Percentiles rank a stretch among this genome's conserved stretches.
phyloP scores from a whole-genome alignment of 192 early-diverging fungal genomes.

The Entrophospora sp. region DNA sequence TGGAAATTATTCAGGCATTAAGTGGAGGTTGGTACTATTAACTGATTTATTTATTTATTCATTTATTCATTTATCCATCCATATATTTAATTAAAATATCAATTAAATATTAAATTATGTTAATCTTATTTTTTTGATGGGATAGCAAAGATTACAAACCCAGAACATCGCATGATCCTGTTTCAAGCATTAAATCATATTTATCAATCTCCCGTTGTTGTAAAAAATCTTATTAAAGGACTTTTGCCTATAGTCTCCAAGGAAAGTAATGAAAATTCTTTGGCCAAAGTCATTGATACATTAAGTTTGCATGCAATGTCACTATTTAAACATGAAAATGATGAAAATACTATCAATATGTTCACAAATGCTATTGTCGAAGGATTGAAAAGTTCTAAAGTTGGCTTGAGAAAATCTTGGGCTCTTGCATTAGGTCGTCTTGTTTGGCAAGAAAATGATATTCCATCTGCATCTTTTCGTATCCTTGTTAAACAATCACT shows the following conservation, averaged over 20 bases:
- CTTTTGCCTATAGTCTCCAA: conserved; percentile 61
- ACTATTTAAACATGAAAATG: conserved; percentile 34
- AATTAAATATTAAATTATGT: too few species aligned
- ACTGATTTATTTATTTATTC: conserved; percentile 23
- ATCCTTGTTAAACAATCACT: conserved; percentile 25
- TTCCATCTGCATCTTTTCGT: conserved; percentile 22
- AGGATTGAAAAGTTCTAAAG: conserved; percentile 54
- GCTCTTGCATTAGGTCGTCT: conserved; percentile 49
- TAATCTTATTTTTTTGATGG: conserved; percentile 26
- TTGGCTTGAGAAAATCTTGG: conserved; percentile 54
- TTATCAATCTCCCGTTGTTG: conserved; percentile 18
- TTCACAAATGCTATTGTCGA: conserved; percentile 41
- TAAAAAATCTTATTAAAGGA: conserved; percentile 44
- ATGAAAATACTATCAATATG: conserved; percentile 32
- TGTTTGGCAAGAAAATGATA: conserved; percentile 37
- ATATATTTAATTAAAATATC: conserved; percentile 24
- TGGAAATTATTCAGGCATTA: conserved; percentile 45
- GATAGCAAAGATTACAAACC: conserved; percentile 37
- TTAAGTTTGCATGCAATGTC: conserved; percentile 44
- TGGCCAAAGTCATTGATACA: conserved; percentile 50
- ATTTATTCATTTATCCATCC: conserved; percentile 32
- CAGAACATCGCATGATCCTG: conserved; percentile 59
- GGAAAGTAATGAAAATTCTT: conserved; percentile 68
- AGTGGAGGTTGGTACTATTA: conserved; percentile 1
- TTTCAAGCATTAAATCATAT: conserved; percentile 48